Evolutionary conservation across 768 basidiomycete species (phyloP).

Genomic region (Cyclocybe cylindracea): DNA sequence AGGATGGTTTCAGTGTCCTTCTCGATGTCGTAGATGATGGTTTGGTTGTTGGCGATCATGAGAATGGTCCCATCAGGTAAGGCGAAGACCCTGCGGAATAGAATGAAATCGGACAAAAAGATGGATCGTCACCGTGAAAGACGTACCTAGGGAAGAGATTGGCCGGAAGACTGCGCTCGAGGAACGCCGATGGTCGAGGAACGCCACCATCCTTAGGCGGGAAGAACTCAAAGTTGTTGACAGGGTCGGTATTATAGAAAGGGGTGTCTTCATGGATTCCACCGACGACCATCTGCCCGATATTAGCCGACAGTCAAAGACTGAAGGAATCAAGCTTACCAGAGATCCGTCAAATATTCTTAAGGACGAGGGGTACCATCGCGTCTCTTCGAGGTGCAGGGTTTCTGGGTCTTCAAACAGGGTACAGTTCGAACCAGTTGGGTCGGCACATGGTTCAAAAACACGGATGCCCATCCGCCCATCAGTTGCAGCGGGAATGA

Average conservation of each 20-base stretch:
- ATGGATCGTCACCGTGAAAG: constrained; percentile 8
- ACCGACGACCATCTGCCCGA: constrained; percentile 25
- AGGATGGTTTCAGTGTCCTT: constrained; percentile 36
- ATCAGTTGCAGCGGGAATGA: constrained; percentile 26
- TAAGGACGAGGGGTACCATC: constrained; percentile 44
- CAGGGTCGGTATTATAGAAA: constrained; percentile 66
- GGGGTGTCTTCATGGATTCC: constrained; percentile 35
- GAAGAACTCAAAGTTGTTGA: constrained; percentile 43
- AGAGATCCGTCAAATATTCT: constrained; percentile 33
- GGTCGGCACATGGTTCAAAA: constrained; percentile 39
- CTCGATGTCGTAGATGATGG: constrained; percentile 40
- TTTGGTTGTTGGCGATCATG: constrained; percentile 38
- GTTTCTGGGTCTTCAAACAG: constrained; percentile 35
- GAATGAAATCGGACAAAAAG: constrained; percentile 12
- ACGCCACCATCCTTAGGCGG: constrained; percentile 39
- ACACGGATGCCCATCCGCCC: constrained; percentile 38
- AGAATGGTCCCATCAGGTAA: constrained; percentile 45
- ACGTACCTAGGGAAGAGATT: constrained; percentile 29
- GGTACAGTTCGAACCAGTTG: constrained; percentile 28
- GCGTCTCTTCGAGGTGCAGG: constrained; percentile 33
- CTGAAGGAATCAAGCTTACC: constrained; percentile 28
- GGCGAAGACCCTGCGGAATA: constrained; percentile 21
- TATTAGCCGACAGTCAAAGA: neutral
- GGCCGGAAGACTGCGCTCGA: constrained; percentile 26
- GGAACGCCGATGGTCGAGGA: constrained; percentile 26